Percentiles rank a stretch among this genome's conserved stretches.
Conservation (phyloP, 495 filamentous ascomycete species). For the Trichoderma orchidacearum region DNA sequence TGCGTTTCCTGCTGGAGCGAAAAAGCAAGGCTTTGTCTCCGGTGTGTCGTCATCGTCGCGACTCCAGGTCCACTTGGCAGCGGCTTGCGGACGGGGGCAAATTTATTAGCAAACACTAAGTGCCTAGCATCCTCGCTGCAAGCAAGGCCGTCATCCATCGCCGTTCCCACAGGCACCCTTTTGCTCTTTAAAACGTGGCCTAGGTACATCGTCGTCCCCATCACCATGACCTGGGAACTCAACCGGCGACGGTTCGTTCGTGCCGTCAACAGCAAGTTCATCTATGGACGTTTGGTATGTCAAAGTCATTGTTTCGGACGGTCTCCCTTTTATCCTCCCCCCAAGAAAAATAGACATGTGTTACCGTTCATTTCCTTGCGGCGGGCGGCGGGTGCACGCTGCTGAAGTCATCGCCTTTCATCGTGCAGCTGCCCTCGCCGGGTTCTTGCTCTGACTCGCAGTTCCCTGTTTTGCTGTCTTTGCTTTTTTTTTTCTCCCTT, state of each 20-base stretch:
- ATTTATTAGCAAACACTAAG: no score
- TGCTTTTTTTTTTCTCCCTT: not conserved
- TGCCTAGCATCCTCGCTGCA: not conserved
- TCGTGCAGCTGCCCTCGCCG: constrained; percentile 8
- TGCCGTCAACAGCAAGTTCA: constrained; percentile 61
- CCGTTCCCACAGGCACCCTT: not conserved
- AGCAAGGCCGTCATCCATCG: not conserved
- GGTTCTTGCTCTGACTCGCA: constrained; percentile 9
- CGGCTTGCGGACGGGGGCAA: no score
- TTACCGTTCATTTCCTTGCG: no score
- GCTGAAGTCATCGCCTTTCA: constrained; percentile 1
- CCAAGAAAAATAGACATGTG: no score
- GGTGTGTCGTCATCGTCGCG: constrained; percentile 1
- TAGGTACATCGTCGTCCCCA: not conserved
- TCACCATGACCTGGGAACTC: constrained; percentile 39
- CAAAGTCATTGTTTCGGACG: no score
- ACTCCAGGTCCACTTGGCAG: not conserved
- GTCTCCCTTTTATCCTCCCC: no score
- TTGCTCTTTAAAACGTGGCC: not conserved
- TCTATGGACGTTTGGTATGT: constrained; percentile 70
- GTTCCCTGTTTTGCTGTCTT: constrained; percentile 4
- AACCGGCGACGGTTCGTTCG: constrained; percentile 49
- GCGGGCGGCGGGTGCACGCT: no score
- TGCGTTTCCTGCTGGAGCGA: not conserved
- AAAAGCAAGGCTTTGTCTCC: no score